Percentiles rank a stretch among this genome's conserved stretches.
phyloP scores from a whole-genome alignment of 192 early-diverging fungal species.

The Coemansia sp. region DNA sequence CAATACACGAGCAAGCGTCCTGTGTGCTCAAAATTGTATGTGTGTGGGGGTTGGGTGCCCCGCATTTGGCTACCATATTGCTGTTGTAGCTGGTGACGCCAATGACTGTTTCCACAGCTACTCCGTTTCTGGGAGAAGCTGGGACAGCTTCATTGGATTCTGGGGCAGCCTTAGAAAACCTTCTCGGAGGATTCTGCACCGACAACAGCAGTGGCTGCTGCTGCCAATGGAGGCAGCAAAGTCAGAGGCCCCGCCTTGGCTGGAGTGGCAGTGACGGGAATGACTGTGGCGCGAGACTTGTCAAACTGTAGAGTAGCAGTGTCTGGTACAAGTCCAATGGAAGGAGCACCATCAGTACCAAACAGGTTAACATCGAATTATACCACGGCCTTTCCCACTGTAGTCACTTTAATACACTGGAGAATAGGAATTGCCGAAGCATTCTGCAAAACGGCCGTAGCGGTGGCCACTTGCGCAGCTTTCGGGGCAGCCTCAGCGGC shows the following conservation, averaged over 20 bases:
- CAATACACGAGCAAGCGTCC: neutral
- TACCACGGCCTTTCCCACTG: conserved; percentile 39
- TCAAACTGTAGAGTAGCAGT: neutral
- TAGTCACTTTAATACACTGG: conserved; percentile 35
- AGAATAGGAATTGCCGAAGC: conserved; percentile 4
- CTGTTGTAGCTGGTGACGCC: neutral
- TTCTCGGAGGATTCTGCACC: neutral
- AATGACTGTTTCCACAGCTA: neutral
- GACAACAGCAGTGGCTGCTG: conserved; percentile 4
- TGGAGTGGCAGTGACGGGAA: neutral
- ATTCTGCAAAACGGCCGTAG: neutral
- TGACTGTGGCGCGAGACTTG: neutral
- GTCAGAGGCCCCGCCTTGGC: no score
- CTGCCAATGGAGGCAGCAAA: neutral
- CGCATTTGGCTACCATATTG: neutral
- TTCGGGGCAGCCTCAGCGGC: neutral
- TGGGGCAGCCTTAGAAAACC: neutral
- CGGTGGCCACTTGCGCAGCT: conserved; percentile 6
- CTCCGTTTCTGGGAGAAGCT: neutral
- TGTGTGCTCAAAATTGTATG: neutral
- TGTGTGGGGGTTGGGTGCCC: conserved; percentile 7
- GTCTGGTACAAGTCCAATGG: neutral
- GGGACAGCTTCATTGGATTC: neutral
- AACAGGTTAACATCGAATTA: conserved; percentile 43
- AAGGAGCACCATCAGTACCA: conserved; percentile 18